Percentiles rank a stretch among this genome's conserved stretches.
Conservation (phyloP, 108 stramenopile species). For the Mayamaea pseudoterrestris region DNA sequence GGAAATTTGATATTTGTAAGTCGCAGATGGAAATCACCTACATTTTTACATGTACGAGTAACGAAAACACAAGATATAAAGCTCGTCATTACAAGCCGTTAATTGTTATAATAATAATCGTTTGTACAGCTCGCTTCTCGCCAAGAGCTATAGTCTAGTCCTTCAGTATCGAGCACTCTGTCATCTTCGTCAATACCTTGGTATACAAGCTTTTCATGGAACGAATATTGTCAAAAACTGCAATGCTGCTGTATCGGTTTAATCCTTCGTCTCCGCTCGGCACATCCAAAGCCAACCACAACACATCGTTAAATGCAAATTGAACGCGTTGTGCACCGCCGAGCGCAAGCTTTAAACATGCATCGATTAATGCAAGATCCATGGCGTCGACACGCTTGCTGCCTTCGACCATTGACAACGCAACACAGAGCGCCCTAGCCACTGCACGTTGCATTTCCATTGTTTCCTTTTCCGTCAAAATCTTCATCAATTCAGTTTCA, state of each 20-base stretch:
- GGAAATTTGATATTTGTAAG: too few relatives aligned
- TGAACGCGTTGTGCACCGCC: constrained; percentile 68
- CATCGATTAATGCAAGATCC: constrained; percentile 43
- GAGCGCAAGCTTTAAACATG: constrained; percentile 63
- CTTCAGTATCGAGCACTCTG: constrained; percentile 30
- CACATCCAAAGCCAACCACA: constrained; percentile 75
- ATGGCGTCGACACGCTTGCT: constrained; percentile 40
- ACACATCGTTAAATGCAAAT: constrained; percentile 75
- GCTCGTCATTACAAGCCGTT: too few relatives aligned
- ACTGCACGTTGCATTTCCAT: constrained; percentile 59
- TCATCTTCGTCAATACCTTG: constrained; percentile 68
- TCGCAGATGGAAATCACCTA: too few relatives aligned
- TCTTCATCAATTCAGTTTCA: constrained; percentile 37
- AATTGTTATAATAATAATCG: too few relatives aligned
- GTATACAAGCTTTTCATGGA: constrained; percentile 59
- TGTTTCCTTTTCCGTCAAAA: constrained; percentile 54
- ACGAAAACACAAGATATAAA: too few relatives aligned
- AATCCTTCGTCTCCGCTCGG: constrained; percentile 57
- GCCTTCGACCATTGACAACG: constrained; percentile 24
- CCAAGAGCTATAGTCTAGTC: constrained; percentile 19
- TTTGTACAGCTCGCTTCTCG: too few relatives aligned
- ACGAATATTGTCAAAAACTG: constrained; percentile 69
- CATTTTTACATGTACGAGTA: too few relatives aligned
- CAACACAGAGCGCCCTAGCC: constrained; percentile 54
- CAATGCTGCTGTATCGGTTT: constrained; percentile 41